Percentiles rank a stretch among this genome's conserved stretches.
Evolutionary conservation across 2,329 filamentous ascomycete genomes (phyloP).

Genomic region (Nemania sp.): DNA sequence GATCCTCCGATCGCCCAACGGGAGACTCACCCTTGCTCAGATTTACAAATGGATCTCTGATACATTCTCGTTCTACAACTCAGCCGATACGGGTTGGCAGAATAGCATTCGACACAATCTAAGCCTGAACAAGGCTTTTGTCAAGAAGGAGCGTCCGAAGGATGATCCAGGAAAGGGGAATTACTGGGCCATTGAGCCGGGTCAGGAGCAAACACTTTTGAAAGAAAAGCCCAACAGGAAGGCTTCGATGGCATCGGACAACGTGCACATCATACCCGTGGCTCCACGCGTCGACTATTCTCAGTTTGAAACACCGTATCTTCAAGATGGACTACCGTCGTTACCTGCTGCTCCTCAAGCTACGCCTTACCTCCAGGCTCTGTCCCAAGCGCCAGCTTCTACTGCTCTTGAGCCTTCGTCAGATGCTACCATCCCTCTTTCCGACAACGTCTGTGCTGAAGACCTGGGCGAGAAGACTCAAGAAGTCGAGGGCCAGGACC

Average conservation of each 20-base stretch:
- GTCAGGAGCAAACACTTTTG: conserved; percentile 86
- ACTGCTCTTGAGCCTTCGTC: conserved; percentile 66
- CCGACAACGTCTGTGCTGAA: conserved; percentile 64
- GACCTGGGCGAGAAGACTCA: conserved; percentile 51
- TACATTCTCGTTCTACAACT: conserved; percentile 85
- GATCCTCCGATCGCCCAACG: conserved; percentile 81
- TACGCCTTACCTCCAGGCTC: conserved; percentile 41
- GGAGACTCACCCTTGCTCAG: conserved; percentile 85
- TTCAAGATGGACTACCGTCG: conserved; percentile 51
- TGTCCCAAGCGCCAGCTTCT: conserved; percentile 46
- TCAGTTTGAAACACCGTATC: conserved; percentile 44
- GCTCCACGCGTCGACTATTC: conserved; percentile 55
- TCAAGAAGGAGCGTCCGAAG: conserved; percentile 94
- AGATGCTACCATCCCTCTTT: conserved; percentile 76
- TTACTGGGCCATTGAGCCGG: conserved; percentile 93
- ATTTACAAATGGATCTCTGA: conserved; percentile 99
- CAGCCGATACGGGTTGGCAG: conserved; percentile 89
- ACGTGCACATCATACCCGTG: conserved; percentile 60
- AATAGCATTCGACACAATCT: conserved; percentile 99
- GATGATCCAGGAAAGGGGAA: conserved; percentile 97
- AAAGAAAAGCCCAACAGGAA: conserved; percentile 79
- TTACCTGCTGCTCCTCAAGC: conserved; percentile 49
- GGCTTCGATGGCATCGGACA: conserved; percentile 59
- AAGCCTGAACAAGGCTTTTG: conserved; percentile 93
- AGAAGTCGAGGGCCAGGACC: conserved; percentile 46